Base-by-base conservation (phyloP, 306 rosid species). In the Lathyrus sativus region DNA sequence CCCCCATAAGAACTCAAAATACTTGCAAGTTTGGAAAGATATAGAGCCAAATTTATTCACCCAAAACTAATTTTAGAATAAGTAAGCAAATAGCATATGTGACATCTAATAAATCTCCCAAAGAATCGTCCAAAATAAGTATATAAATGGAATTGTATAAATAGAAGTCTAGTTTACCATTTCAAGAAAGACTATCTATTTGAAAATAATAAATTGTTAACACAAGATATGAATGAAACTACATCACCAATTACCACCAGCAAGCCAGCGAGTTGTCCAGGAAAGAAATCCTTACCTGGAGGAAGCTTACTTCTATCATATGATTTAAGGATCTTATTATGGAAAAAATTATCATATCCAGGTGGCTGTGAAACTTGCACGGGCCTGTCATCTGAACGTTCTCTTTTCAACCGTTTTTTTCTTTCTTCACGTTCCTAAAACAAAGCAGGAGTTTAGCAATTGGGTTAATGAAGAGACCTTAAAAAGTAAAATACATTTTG, bases 371-470 rank as follows among this genome's bases (percentile, higher is more conserved):
- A 79, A 64, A 69, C 77, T 78, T 79, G 86, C 67, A 71, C 66
- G 41, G 91, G 85, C 78, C 74, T 85, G 45, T 93, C 97, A 82
- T 88, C 88, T 9, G 91, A 45, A 14, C 90, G 91, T 17, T 88
- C 97, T 76, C 91, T 83, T 79, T 88, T 90, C 80, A 93, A 59
- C 67, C 87, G 82, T 79, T 26, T 85, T 45, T 88, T 89, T 73
- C 99, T 85, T 77, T 93, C 99, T 65, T 93, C 97, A 65, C 90
- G 93, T 78, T 93, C 97, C 99, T 93, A 82, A 67, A 19, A 71
- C 68, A 73, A 44, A 50, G 73, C 50, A 79, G 26, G 54, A 75
- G 45, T 18, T 75, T 71, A 56, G 65, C 75, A 71, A 75, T 49
- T 69, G 71, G 31, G 46, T 68, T 18, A 42, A 61, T 13, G 14